Conservation (phyloP, 805 yeast genomes). For the Candida mattraensis region DNA sequence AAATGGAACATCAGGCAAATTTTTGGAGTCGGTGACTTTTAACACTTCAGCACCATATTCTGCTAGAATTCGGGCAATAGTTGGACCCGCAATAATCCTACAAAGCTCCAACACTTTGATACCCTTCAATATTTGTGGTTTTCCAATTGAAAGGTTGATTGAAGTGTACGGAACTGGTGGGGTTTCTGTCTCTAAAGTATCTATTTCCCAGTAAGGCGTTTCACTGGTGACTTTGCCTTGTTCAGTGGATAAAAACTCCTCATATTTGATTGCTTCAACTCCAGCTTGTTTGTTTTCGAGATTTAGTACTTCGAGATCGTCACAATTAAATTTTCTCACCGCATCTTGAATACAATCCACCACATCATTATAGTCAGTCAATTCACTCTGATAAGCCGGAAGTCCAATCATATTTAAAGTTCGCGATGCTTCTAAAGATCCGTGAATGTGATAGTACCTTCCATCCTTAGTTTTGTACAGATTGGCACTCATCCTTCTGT, state of each 20-base stretch:
- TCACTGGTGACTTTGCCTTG: slow-evolving; percentile 31
- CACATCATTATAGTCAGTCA: slow-evolving; percentile 29
- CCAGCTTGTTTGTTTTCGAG: slow-evolving; percentile 35
- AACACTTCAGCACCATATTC: slow-evolving; percentile 37
- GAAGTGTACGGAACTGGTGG: slow-evolving; percentile 27
- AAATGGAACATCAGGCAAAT: slow-evolving; percentile 36
- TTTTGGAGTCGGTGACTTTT: slow-evolving; percentile 29
- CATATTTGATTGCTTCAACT: slow-evolving; percentile 29
- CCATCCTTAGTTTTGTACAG: slow-evolving; percentile 35
- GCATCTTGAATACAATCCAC: slow-evolving; percentile 25
- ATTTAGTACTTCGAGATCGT: slow-evolving; percentile 32
- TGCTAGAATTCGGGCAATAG: slow-evolving; percentile 34
- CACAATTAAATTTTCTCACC: slow-evolving; percentile 27
- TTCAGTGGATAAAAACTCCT: slow-evolving; percentile 29
- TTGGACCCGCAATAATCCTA: slow-evolving; percentile 35
- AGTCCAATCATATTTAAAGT: slow-evolving; percentile 36
- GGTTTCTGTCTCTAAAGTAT: slow-evolving; percentile 24
- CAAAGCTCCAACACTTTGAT: slow-evolving; percentile 35
- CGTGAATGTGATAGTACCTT: slow-evolving; percentile 34
- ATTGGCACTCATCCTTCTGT: slow-evolving; percentile 36
- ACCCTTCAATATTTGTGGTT: slow-evolving; percentile 31
- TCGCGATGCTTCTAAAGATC: slow-evolving; percentile 33
- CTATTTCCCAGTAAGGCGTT: slow-evolving; percentile 28
- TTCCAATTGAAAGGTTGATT: slow-evolving; percentile 5
- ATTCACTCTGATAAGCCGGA: slow-evolving; percentile 26